Evolutionary conservation across 495 filamentous ascomycete species (phyloP).

Genomic region (Aspergillus asperescens): DNA sequence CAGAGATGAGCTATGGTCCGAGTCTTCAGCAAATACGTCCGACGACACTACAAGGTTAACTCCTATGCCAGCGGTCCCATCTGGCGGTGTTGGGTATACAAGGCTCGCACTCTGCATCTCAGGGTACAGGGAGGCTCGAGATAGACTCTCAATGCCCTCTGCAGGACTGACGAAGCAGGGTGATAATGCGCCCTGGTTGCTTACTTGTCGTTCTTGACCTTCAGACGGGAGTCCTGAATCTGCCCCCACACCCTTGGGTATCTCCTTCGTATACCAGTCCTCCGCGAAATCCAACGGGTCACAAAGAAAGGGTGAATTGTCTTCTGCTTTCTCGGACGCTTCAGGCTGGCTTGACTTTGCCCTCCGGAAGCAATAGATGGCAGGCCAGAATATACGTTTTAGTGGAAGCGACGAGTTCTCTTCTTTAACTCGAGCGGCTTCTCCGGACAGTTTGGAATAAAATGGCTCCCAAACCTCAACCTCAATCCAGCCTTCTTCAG

Average conservation of each 20-base stretch:
- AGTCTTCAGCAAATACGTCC: no score
- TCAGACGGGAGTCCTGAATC: slow-evolving; percentile 29
- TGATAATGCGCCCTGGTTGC: slow-evolving; percentile 26
- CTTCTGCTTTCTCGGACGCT: slow-evolving; percentile 8
- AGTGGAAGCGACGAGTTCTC: slow-evolving; percentile 36
- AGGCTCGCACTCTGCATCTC: slow-evolving; percentile 52
- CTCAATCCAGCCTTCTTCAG: slow-evolving; percentile 41
- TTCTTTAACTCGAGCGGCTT: slow-evolving; percentile 31
- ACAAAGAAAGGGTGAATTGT: slow-evolving; percentile 12
- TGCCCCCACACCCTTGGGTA: slow-evolving; percentile 19
- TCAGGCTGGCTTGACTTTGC: slow-evolving; percentile 20
- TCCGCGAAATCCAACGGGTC: slow-evolving; percentile 66
- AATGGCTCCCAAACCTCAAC: slow-evolving; percentile 47
- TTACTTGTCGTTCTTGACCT: slow-evolving; percentile 30
- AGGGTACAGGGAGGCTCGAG: slow-evolving; percentile 48
- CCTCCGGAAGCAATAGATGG: slow-evolving; percentile 42
- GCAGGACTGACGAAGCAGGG: slow-evolving; percentile 19
- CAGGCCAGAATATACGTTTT: slow-evolving; percentile 47
- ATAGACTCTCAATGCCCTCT: slow-evolving; percentile 39
- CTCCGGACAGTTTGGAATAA: slow-evolving; percentile 39
- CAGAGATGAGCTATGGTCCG: slow-evolving; percentile 17
- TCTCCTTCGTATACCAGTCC: slow-evolving; percentile 54
- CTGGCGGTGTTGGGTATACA: slow-evolving; percentile 86
- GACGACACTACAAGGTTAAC: slow-evolving; percentile 18
- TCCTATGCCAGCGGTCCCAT: slow-evolving; percentile 52